A percentile compares a stretch with the other conserved stretches of the same genome.
Conservation (phyloP, 2,329 filamentous ascomycete species). For the Cadophora luteo-olivacea region DNA sequence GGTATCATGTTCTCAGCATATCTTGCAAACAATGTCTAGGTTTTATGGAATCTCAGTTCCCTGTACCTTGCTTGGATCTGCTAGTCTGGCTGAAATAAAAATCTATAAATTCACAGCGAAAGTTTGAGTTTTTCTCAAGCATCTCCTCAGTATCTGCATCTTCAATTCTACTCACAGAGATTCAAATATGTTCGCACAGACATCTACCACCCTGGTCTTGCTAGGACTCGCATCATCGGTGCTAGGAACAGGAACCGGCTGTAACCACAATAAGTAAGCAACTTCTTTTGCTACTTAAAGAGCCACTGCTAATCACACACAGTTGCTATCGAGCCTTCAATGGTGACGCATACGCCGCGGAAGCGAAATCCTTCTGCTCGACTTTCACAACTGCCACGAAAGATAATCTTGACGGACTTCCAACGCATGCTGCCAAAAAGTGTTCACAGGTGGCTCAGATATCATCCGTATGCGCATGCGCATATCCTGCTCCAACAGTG, state of each 20-base stretch:
- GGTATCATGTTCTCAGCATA: not conserved
- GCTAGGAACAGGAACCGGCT: not conserved
- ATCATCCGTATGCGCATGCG: constrained; percentile 32
- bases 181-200: not conserved
- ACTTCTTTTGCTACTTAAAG: too few species aligned
- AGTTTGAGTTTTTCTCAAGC: not conserved
- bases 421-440: constrained; percentile 19
- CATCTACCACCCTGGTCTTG: not conserved
- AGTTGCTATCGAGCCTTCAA: constrained; percentile 34
- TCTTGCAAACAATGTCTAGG: not conserved
- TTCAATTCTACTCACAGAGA: not conserved
- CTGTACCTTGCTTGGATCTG: not conserved
- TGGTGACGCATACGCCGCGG: constrained; percentile 23
- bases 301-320: not conserved
- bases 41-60: not conserved
- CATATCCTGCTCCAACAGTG: constrained; percentile 22
- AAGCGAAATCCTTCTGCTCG: constrained; percentile 29
- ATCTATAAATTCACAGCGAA: not conserved
- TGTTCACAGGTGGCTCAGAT: constrained; percentile 27
- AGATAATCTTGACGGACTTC: constrained; percentile 25
- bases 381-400: constrained; percentile 30
- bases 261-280: constrained; percentile 8
- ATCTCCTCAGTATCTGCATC: not conserved
- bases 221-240: constrained; percentile 14
- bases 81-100: not conserved